Conservation (phyloP, 306 rosid species). For the Ziziphus jujuba region DNA sequence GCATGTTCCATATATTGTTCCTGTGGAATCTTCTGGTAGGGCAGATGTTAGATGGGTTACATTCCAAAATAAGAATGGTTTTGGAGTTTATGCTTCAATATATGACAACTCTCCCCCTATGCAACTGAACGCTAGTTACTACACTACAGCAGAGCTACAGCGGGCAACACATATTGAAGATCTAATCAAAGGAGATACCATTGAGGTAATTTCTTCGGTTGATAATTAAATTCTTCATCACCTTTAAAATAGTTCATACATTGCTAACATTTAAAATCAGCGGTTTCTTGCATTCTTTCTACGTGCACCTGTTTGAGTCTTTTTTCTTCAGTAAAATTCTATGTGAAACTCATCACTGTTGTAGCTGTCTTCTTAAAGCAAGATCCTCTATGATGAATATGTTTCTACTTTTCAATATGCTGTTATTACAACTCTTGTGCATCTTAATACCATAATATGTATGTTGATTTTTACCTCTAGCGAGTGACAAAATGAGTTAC, state of each 20-base stretch:
- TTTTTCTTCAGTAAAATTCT: no score
- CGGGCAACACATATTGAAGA: conserved; percentile 70
- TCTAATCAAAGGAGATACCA: conserved; percentile 71
- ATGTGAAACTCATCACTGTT: no score
- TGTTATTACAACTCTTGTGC: no score
- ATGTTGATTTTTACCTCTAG: background rate
- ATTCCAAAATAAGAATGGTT: conserved; percentile 61
- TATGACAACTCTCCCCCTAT: conserved; percentile 75
- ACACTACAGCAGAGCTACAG: conserved; percentile 69
- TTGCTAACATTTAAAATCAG: background rate
- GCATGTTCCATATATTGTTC: conserved; percentile 94
- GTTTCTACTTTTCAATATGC: no score
- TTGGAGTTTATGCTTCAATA: conserved; percentile 81
- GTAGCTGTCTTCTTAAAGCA: no score
- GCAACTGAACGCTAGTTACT: conserved; percentile 93
- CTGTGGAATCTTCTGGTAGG: conserved; percentile 86
- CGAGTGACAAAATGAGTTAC: background rate
- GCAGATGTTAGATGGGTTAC: conserved; percentile 94
- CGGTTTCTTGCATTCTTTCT: no score
- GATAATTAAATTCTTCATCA: background rate
- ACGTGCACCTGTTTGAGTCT: no score
- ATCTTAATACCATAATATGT: no score
- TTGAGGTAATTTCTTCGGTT: conserved; percentile 54
- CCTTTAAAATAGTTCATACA: background rate
- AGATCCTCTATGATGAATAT: no score